Conservation (phyloP, 2,329 filamentous ascomycete genomes). For the Neonectria hederae region DNA sequence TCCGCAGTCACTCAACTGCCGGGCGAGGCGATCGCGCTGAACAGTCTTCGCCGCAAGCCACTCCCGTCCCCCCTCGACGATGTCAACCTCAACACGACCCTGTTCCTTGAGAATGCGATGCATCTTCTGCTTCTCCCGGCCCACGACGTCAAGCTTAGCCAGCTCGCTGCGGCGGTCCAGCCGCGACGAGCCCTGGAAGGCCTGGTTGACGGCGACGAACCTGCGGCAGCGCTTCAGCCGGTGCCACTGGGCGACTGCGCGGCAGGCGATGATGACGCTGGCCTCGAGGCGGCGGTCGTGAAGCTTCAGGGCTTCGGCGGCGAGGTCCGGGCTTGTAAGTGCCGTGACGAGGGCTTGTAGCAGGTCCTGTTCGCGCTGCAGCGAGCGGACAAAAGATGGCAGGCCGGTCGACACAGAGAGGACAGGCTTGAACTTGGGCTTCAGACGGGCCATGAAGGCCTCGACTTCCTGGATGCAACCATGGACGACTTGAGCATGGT, state of each 20-base stretch:
- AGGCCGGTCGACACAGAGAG: conserved; percentile 33
- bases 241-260: conserved; percentile 43
- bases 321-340: conserved; percentile 16
- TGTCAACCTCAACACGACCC: conserved; percentile 47
- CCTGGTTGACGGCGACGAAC: conserved; percentile 45
- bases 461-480: conserved; percentile 21
- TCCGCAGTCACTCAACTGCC: conserved; percentile 53
- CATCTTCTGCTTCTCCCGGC: conserved; percentile 42
- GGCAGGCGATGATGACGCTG: conserved; percentile 34
- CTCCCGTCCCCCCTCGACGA: conserved; percentile 48
- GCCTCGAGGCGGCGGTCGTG: conserved; percentile 38
- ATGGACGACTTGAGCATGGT: neutral
- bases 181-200: conserved; percentile 46
- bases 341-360: conserved; percentile 23
- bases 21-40: conserved; percentile 46
- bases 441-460: conserved; percentile 10
- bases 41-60: conserved; percentile 49
- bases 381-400: conserved; percentile 33
- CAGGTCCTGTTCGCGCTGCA: conserved; percentile 29
- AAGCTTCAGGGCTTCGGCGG: conserved; percentile 21
- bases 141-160: conserved; percentile 31
- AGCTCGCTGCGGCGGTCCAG: conserved; percentile 40
- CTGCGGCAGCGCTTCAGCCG: conserved; percentile 46
- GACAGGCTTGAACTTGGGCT: conserved; percentile 1
- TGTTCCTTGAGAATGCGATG: conserved; percentile 48